phyloP scores from a whole-genome alignment of 371 early-diverging fungal genomes.

The Amoeboaphelidium protococcarum region DNA sequence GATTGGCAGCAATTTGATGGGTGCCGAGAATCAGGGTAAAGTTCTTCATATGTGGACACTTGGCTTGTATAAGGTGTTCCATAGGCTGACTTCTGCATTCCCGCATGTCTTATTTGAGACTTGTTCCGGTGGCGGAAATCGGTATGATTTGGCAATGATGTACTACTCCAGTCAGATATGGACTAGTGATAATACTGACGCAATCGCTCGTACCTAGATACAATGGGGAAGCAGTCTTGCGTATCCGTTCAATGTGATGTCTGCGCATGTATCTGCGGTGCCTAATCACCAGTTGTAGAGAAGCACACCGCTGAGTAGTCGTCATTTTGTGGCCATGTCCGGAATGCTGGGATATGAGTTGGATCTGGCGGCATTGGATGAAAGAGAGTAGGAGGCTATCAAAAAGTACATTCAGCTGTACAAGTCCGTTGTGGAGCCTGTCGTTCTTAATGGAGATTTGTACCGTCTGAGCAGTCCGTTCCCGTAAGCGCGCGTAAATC shows the following conservation, averaged over 20 bases:
- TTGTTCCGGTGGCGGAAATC: constrained; percentile 18
- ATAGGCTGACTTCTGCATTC: constrained; percentile 6
- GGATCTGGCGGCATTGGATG: neutral
- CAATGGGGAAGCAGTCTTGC: neutral
- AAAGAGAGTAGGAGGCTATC: neutral
- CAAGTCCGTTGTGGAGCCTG: neutral
- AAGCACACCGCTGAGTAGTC: neutral
- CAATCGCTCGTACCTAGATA: neutral
- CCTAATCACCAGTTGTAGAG: neutral
- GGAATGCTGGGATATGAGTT: constrained; percentile 2
- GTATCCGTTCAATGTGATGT: neutral
- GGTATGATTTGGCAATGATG: constrained; percentile 12
- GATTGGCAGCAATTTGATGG: constrained; percentile 3
- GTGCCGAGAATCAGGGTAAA: constrained; percentile 10
- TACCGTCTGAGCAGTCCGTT: neutral
- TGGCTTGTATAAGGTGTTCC: constrained; percentile 6
- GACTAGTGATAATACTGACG: constrained; percentile 1
- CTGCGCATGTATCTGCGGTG: neutral
- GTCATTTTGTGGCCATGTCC: neutral
- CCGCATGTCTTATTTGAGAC: constrained; percentile 11
- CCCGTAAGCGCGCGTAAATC: neutral
- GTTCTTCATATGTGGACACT: constrained; percentile 4
- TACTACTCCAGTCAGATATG: constrained; percentile 1
- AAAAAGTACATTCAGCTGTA: neutral
- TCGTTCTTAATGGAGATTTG: neutral